Conservation (phyloP, 495 filamentous ascomycete genomes). For the Xanthoparmelia taractica region DNA sequence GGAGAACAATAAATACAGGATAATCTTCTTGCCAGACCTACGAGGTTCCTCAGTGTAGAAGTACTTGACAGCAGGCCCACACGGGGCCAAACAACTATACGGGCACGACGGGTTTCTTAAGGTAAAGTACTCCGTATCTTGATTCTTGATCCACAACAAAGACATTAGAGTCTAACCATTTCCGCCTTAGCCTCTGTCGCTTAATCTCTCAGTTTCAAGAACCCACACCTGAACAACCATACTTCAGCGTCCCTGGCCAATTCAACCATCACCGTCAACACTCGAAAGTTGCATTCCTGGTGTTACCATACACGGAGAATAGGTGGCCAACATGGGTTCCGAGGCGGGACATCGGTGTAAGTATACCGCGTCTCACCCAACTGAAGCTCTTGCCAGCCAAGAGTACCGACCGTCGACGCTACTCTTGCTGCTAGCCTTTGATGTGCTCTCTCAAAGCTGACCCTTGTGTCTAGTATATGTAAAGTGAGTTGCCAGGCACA, state of each 20-base stretch:
- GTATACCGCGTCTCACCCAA: conserved; percentile 31
- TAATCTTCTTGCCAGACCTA: too few species aligned
- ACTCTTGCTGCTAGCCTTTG: not conserved
- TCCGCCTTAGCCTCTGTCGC: too few species aligned
- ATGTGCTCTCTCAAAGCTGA: conserved; percentile 15
- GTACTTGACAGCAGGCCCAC: too few species aligned
- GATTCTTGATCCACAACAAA: too few species aligned
- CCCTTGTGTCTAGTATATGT: conserved; percentile 64
- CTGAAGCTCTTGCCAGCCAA: not conserved
- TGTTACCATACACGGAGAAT: not conserved
- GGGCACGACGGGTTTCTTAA: too few species aligned
- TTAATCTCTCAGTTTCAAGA: too few species aligned
- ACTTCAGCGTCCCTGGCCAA: not conserved
- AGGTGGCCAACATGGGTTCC: conserved; percentile 59
- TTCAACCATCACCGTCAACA: not conserved
- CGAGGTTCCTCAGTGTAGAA: too few species aligned
- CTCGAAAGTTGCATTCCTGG: not conserved
- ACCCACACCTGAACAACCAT: too few species aligned
- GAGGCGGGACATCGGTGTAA: conserved; percentile 80
- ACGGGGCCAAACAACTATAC: too few species aligned
- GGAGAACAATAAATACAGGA: too few species aligned
- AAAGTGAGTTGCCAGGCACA: conserved; percentile 59
- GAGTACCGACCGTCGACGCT: not conserved
- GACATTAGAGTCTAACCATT: too few species aligned
- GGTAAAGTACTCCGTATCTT: too few species aligned